Percentiles rank a stretch among this genome's conserved stretches.
These are phyloP conservation scores for Thoreauomyces humboldtii DNA, from an alignment of 192 early-diverging fungal species.

Conservation along the genomic window DNA sequence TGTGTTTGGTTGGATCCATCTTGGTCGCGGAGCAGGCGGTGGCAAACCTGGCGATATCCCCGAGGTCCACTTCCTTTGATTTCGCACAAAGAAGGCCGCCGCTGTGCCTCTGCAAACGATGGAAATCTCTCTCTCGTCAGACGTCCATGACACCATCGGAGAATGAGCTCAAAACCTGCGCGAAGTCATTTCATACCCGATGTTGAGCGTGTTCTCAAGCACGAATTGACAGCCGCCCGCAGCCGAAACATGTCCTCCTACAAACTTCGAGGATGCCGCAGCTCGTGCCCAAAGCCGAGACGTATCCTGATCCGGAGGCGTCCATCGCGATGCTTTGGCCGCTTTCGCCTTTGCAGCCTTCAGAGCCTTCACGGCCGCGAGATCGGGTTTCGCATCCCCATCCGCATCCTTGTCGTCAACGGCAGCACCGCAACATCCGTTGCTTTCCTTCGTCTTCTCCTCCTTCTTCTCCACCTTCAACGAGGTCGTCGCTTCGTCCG, in stretches of 20 bases:
- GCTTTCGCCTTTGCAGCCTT: neutral
- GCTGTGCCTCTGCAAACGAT: slow-evolving; percentile 27
- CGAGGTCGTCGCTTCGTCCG: too few relatives aligned
- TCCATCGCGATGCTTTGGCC: neutral
- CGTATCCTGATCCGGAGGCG: slow-evolving; percentile 8
- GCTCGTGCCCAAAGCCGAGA: slow-evolving; percentile 22
- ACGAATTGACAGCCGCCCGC: slow-evolving; percentile 39
- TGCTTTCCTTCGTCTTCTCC: neutral
- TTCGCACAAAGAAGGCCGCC: slow-evolving; percentile 39
- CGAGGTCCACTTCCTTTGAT: slow-evolving; percentile 24
- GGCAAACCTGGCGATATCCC: slow-evolving; percentile 30
- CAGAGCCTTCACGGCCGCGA: neutral
- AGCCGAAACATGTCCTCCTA: slow-evolving; percentile 46
- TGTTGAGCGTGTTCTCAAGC: slow-evolving; percentile 32
- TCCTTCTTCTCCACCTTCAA: too few relatives aligned
- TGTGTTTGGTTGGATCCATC: slow-evolving; percentile 21
- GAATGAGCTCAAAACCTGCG: neutral
- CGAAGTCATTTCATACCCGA: slow-evolving; percentile 22
- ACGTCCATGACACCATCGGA: neutral
- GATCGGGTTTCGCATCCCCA: neutral
- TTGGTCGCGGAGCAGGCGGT: slow-evolving; percentile 7
- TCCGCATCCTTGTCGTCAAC: neutral
- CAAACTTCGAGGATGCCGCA: slow-evolving; percentile 6
- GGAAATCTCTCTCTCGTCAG: neutral
- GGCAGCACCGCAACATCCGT: too few relatives aligned